Percentiles rank a stretch among this genome's conserved stretches.
These are phyloP conservation scores for Coprinopsis sp. DNA, from an alignment of 768 basidiomycete genomes.

Conservation along the genomic window DNA sequence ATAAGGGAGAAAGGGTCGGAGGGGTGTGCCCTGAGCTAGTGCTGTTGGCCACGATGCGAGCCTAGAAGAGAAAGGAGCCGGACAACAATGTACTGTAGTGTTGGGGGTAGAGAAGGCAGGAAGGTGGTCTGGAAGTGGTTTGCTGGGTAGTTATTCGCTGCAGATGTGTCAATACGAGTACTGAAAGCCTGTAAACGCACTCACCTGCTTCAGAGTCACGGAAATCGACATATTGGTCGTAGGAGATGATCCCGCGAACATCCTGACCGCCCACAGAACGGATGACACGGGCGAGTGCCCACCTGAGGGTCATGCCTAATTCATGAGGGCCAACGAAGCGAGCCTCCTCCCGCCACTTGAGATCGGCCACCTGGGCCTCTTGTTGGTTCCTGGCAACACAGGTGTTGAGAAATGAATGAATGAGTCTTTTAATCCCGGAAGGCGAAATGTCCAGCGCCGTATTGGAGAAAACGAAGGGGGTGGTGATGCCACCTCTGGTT, in stretches of 20 bases:
- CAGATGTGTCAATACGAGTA: slow-evolving; percentile 3
- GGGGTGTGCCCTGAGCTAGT: slow-evolving; percentile 87
- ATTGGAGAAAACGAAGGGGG: slow-evolving; percentile 88
- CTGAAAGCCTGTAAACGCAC: slow-evolving; percentile 16
- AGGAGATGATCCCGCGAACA: slow-evolving; percentile 78
- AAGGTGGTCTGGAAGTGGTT: slow-evolving; percentile 72
- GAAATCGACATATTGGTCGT: slow-evolving; percentile 82
- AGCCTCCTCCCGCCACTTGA: slow-evolving; percentile 74
- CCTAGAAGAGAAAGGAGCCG: slow-evolving; percentile 77
- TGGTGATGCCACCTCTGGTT: slow-evolving; percentile 73
- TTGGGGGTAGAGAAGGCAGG: slow-evolving; percentile 46
- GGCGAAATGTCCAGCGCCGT: slow-evolving; percentile 82
- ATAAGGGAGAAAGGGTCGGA: slow-evolving; percentile 82
- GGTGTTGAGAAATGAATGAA: slow-evolving; percentile 74
- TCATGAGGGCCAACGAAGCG: slow-evolving; percentile 82
- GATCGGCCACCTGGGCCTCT: slow-evolving; percentile 39
- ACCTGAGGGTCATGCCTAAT: slow-evolving; percentile 86
- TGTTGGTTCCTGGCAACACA: slow-evolving; percentile 35
- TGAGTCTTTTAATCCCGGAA: slow-evolving; percentile 68
- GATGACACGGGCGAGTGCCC: slow-evolving; percentile 82
- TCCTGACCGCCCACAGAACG: slow-evolving; percentile 65
- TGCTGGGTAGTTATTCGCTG: slow-evolving; percentile 64
- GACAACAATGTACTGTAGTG: slow-evolving; percentile 55
- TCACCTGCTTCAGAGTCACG: slow-evolving; percentile 77
- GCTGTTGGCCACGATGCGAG: slow-evolving; percentile 79